phyloP scores from a whole-genome alignment of 2,329 filamentous ascomycete genomes.

The Aphanoascus verrucosus region DNA sequence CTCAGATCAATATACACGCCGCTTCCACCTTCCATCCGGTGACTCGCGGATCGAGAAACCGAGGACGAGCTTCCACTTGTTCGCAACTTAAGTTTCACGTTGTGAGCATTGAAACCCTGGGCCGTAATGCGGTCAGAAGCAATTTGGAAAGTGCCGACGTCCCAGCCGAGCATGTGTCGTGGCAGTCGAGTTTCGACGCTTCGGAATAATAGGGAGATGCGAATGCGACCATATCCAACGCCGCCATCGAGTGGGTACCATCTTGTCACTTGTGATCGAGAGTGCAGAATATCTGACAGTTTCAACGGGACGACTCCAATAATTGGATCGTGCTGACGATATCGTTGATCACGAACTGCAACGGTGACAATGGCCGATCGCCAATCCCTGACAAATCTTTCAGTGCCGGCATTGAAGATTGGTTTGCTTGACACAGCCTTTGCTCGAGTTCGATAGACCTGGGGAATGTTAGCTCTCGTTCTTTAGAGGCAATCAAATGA shows the following conservation, averaged over 20 bases:
- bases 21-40: slow-evolving; percentile 45
- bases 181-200: slow-evolving; percentile 78
- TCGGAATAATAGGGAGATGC: slow-evolving; percentile 81
- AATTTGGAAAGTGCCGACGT: slow-evolving; percentile 91
- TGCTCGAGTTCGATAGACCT: slow-evolving; percentile 80
- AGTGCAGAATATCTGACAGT: slow-evolving; percentile 76
- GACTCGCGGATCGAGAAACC: slow-evolving; percentile 54
- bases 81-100: slow-evolving; percentile 60
- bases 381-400: slow-evolving; percentile 90
- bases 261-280: slow-evolving; percentile 71
- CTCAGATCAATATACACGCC: slow-evolving; percentile 51
- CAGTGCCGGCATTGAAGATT: slow-evolving; percentile 94
- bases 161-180: slow-evolving; percentile 80
- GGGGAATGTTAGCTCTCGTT: slow-evolving; percentile 11
- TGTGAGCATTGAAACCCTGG: slow-evolving; percentile 46
- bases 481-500: not conserved
- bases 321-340: slow-evolving; percentile 88
- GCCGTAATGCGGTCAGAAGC: slow-evolving; percentile 58
- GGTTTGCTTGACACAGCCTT: slow-evolving; percentile 92
- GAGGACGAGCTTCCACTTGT: slow-evolving; percentile 75
- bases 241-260: slow-evolving; percentile 98
- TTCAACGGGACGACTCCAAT: slow-evolving; percentile 85
- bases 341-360: slow-evolving; percentile 75
- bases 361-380: slow-evolving; percentile 75
- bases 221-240: slow-evolving; percentile 78